Evolutionary conservation across 2,329 filamentous ascomycete species (phyloP).

Genomic region (Dactylellina leptospora): DNA sequence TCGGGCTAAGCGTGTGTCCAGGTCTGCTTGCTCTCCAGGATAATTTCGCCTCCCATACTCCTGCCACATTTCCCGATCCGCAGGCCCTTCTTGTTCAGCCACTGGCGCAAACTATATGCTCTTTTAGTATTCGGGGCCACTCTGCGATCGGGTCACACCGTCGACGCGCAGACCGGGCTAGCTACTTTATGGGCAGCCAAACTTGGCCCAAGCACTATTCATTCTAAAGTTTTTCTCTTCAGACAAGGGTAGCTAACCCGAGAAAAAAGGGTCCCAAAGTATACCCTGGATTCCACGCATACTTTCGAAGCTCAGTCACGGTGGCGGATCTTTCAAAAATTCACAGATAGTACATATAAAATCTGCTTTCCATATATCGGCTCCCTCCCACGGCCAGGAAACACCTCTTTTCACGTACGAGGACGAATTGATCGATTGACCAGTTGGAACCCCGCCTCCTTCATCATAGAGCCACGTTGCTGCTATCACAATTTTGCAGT

Average conservation of each 20-base stretch:
- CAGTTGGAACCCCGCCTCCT: conserved; percentile 28
- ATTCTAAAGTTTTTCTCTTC: conserved; percentile 27
- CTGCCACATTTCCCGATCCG: conserved; percentile 45
- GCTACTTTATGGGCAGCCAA: conserved; percentile 19
- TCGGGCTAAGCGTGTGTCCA: conserved; percentile 7
- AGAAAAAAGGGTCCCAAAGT: conserved; percentile 17
- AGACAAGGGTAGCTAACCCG: conserved; percentile 17
- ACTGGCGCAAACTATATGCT: conserved; percentile 32
- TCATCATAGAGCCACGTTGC: conserved; percentile 52
- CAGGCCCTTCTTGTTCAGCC: conserved; percentile 41
- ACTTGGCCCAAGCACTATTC: conserved; percentile 30
- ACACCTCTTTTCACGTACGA: conserved; percentile 18
- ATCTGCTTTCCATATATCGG: conserved; percentile 22
- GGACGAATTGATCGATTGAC: conserved; percentile 17
- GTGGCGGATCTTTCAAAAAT: conserved; percentile 34
- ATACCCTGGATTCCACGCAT: conserved; percentile 37
- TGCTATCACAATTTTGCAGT: conserved; percentile 39
- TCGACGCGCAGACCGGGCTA: conserved; percentile 31
- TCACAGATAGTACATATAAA: conserved; percentile 20
- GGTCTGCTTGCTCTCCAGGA: conserved; percentile 16
- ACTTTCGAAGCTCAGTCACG: conserved; percentile 13
- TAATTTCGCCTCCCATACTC: conserved; percentile 32
- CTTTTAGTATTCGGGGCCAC: conserved; percentile 26
- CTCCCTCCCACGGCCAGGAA: conserved; percentile 1
- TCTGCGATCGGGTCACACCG: conserved; percentile 36